Conservation (phyloP, 306 rosid genomes). For the Macrotyloma uniflorum region DNA sequence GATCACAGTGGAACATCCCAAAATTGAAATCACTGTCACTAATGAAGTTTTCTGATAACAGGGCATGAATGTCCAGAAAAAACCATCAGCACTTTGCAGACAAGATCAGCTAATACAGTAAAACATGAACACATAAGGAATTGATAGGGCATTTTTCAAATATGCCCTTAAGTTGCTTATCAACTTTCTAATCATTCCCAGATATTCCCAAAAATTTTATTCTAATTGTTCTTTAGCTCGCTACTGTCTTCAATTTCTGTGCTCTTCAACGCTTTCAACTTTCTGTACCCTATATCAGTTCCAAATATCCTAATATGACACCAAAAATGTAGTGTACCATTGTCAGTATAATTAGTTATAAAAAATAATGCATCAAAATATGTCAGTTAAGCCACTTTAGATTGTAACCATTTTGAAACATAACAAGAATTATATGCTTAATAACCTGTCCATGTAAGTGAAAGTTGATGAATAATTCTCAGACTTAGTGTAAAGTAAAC, state of each 20-base stretch:
- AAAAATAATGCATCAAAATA: slow-evolving; percentile 1
- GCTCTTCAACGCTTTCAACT: slow-evolving; percentile 73
- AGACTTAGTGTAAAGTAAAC: slow-evolving; percentile 90
- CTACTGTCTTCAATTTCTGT: slow-evolving; percentile 47
- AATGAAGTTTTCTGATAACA: slow-evolving; percentile 36
- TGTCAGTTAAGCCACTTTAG: slow-evolving; percentile 10
- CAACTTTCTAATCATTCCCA: slow-evolving; percentile 37
- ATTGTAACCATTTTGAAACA: not conserved
- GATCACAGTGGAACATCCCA: slow-evolving; percentile 11
- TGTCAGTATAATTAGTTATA: slow-evolving; percentile 10
- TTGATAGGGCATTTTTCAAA: slow-evolving; percentile 39
- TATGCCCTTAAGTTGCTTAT: slow-evolving; percentile 40
- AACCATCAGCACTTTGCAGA: slow-evolving; percentile 42
- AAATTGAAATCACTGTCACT: slow-evolving; percentile 23
- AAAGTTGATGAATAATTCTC: slow-evolving; percentile 97
- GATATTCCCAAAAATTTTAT: slow-evolving; percentile 25
- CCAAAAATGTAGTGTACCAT: slow-evolving; percentile 9
- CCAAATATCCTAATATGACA: slow-evolving; percentile 71
- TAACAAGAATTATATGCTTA: slow-evolving; percentile 20
- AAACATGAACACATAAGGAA: slow-evolving; percentile 44
- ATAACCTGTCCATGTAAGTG: slow-evolving; percentile 88
- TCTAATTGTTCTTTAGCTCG: slow-evolving; percentile 46
- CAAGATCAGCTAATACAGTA: slow-evolving; percentile 35
- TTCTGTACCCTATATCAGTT: slow-evolving; percentile 83
- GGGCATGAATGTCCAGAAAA: slow-evolving; percentile 40